Evolutionary conservation across 1,284 basidiomycete genomes (phyloP), one percentile per base, ranked within the genome.

Genomic region (Sporisorium sorghi): DNA sequence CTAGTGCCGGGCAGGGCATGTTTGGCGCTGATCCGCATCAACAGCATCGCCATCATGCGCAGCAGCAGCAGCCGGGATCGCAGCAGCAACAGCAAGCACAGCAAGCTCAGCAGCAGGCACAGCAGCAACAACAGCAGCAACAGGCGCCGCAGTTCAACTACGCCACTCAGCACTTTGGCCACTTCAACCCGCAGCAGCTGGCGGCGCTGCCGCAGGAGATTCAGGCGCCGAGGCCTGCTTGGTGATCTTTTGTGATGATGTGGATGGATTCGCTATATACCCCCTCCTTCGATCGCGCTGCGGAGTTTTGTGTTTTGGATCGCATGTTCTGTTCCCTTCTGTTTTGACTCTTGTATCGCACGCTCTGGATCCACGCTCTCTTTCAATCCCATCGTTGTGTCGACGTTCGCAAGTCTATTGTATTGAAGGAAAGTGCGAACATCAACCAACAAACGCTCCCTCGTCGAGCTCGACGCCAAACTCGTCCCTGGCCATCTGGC

Each of bases 401-500:
- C n/a, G n/a, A 9, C 37, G 9, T 40, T 19, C 17, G n/a, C 37
- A 40, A 40, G 26, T 46, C 44, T 28, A 28, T 28, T 46, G 1
- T 6, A 46, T n/a, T n/a, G n/a, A 28, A 46, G 24, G 10, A 23
- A 10, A 23, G 8, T 40, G 40, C 3, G 10, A 11, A 35, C 14
- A 11, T 56, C 47, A 77, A 14, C 76, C 76, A n/a, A 72, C 53
- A 37, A 80, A 80, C 14, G 78, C 78, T 12, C 67, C 69, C 44
- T 79, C 71, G 43, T 79, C 78, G 10, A 81, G 55, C 28, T 81
- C 78, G 1, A 81, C 77, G 6, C 79, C 79, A 37, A 80, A 77
- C 46, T 81, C 79, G 28, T 79, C 77, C 23, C 67, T 49, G 12
- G 76, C 76, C 71, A 81, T 68, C 44, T 75, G 66, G n/a, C 73